A percentile compares a stretch with the other conserved stretches of the same genome.
These are phyloP conservation scores for Pistacia integerrima DNA, from an alignment of 345 rosid species.

Conservation along the genomic window DNA sequence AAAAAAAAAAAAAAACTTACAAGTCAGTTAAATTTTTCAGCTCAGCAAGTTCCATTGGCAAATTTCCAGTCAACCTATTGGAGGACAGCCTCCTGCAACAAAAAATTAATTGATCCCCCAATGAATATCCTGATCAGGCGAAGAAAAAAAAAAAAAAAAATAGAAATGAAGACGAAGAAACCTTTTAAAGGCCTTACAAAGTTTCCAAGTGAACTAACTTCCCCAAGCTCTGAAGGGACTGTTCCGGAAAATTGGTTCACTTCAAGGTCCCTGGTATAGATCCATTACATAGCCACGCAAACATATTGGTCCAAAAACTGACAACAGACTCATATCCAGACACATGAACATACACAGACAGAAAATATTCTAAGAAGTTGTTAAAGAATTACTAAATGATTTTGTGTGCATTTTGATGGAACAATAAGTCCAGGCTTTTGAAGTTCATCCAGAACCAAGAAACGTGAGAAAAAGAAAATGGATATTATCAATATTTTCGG, in stretches of 20 bases:
- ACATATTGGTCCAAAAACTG: conserved; percentile 2
- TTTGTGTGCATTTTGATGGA: background rate
- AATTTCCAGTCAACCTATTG: conserved; percentile 52
- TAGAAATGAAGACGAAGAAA: background rate
- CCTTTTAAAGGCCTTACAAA: conserved; percentile 40
- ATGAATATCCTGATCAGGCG: background rate
- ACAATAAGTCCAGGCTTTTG: background rate
- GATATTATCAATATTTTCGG: background rate
- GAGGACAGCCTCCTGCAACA: conserved; percentile 54
- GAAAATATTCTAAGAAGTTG: background rate
- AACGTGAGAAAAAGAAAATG: background rate
- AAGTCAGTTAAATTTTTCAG: conserved; percentile 49
- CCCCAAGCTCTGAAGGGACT: conserved; percentile 50
- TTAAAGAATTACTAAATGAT: background rate
- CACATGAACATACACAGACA: background rate
- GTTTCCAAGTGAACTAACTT: conserved; percentile 39
- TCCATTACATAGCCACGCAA: conserved; percentile 1
- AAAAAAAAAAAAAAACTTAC: conserved; percentile 29
- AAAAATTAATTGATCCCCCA: background rate
- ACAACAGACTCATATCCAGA: background rate
- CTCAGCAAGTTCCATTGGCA: conserved; percentile 45
- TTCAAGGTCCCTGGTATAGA: conserved; percentile 41
- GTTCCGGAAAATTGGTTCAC: conserved; percentile 49
- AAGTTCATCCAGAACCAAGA: background rate
- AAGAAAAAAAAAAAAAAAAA: background rate